These are phyloP conservation scores for Kernera saxatilis DNA, from an alignment of 345 rosid species.

Conservation along the genomic window DNA sequence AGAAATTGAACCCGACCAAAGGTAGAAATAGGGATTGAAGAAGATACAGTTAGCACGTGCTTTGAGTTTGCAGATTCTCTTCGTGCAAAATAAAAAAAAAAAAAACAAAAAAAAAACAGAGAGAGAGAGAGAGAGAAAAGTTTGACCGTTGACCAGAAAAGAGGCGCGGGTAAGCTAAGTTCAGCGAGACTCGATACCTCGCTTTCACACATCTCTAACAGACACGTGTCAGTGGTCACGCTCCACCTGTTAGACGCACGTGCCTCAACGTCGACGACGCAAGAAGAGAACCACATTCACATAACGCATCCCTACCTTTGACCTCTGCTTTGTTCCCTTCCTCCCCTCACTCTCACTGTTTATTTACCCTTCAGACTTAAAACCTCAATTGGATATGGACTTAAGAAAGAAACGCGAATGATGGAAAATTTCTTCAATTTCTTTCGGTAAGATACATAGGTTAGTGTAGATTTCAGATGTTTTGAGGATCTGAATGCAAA, in stretches of 20 bases:
- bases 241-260: constrained; percentile 25
- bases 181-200: constrained; percentile 12
- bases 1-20: constrained; percentile 13
- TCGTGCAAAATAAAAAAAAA: background rate
- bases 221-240: constrained; percentile 26
- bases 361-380: background rate
- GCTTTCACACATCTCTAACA: constrained; percentile 16
- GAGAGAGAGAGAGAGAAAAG: background rate
- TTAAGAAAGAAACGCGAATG: background rate
- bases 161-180: constrained; percentile 17
- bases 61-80: constrained; percentile 20
- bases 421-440: no score
- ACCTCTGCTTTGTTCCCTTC: constrained; percentile 22
- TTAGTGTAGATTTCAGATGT: no score
- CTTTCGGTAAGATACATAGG: no score
- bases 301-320: no score
- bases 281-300: background rate
- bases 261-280: constrained; percentile 14
- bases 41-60: constrained; percentile 16
- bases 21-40: constrained; percentile 20
- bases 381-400: background rate
- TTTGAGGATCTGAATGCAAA: no score
- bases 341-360: background rate
- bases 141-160: constrained; percentile 26
- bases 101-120: background rate